These are phyloP conservation scores for Rhizoclosmatium sp. DNA, from an alignment of 192 early-diverging fungal genomes.

Conservation along the genomic window DNA sequence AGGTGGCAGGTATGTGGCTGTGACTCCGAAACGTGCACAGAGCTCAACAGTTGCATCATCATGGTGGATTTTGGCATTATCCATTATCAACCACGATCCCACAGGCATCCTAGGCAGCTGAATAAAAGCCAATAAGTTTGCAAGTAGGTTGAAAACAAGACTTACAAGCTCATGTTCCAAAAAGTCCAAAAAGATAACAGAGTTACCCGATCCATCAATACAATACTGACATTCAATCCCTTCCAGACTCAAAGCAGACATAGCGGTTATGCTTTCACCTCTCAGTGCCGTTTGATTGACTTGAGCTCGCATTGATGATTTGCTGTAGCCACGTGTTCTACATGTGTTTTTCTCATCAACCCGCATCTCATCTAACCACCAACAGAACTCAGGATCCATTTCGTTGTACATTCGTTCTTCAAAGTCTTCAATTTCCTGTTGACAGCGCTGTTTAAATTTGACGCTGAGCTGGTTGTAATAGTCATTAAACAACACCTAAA, in stretches of 20 bases:
- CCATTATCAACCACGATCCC: slow-evolving; percentile 3
- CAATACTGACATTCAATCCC: neutral
- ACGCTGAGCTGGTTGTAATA: neutral
- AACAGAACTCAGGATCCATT: neutral
- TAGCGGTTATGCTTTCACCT: too few species aligned
- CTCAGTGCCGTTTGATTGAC: neutral
- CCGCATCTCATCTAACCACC: neutral
- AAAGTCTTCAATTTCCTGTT: neutral
- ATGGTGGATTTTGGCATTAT: slow-evolving; percentile 13
- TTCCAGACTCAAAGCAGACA: too few species aligned
- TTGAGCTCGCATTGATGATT: neutral
- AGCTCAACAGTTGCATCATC: slow-evolving; percentile 5
- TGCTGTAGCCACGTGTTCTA: neutral
- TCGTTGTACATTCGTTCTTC: neutral
- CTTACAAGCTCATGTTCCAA: neutral
- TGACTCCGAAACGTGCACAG: slow-evolving; percentile 2
- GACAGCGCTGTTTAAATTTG: neutral
- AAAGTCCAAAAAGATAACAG: neutral
- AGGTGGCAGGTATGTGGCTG: neutral
- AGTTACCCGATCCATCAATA: neutral
- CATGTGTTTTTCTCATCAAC: neutral
- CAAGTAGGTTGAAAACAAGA: too few species aligned
- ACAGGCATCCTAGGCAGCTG: neutral
- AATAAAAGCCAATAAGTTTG: too few species aligned
- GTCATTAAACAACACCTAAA: too few species aligned